Evolutionary conservation across 2,329 filamentous ascomycete species (phyloP), one percentile per base, ranked within the genome.

Genomic region (Aureobasidium sp.): DNA sequence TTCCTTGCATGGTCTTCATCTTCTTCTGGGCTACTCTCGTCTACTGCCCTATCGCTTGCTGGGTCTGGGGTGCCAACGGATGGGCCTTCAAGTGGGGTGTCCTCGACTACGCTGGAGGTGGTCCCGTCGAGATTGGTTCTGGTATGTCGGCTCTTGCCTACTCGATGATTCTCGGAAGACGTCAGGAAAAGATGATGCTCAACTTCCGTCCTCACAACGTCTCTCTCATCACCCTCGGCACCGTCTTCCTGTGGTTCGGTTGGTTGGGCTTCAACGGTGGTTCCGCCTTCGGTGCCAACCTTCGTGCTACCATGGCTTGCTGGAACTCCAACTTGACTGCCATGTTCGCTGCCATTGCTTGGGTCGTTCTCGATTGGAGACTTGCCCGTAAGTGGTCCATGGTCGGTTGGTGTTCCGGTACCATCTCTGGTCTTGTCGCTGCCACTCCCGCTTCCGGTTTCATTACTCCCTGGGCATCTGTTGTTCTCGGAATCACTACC

Each of bases 181-280:
- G 94, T 67, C 94, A 97, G 79, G 93, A 97, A 80, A 94, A 91
- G 80, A 97, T 97, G 91, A 97, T 97, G 90, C 85, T 97, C 77
- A 97, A 97, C 83, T 97, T 97, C 84, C 90, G 94, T 68, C 94
- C 94, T 21, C 94, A 99, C 82, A 99, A 99, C 80, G 94, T 97
- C 67, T 96, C 92, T 6, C 84, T 97, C 71, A 96, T 99, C 77
- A 92, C 94, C 0, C 87, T 97, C 68, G 94, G 94, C 65, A 97
- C 94, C 3, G 84, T 96, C 66, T 84, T 99, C 69, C 90, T 99
- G 61, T 97, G 92, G 92, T 97, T 97, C 71, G 94, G 94, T 71
- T 99, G 94, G 94, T 82, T 99, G 66, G 94, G 92, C 61, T 99
- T 99, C 85, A 99, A 99, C 81, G 94, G 93, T 69, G 94, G 94